Evolutionary conservation across 768 basidiomycete species (phyloP).

Genomic region (Trametes meyenii): DNA sequence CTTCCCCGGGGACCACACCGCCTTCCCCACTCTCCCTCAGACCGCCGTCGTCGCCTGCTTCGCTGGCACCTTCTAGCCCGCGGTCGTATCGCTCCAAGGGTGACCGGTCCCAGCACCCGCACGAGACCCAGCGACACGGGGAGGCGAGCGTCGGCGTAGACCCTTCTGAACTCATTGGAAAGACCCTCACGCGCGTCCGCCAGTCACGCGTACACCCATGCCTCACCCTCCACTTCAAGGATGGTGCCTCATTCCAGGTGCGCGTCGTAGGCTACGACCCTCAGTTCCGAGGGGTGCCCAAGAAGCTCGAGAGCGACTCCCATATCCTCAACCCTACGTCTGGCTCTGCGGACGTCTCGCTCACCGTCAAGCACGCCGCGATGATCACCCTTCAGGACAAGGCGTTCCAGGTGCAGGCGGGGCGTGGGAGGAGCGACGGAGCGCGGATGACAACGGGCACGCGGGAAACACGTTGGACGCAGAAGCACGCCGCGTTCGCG

Average conservation of each 20-base stretch:
- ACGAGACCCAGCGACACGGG: neutral
- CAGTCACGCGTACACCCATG: conserved; percentile 38
- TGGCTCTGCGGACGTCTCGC: conserved; percentile 35
- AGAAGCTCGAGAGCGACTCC: conserved; percentile 57
- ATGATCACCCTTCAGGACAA: conserved; percentile 59
- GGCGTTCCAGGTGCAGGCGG: conserved; percentile 46
- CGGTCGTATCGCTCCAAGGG: neutral
- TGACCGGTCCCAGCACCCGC: neutral
- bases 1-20: conserved; percentile 12
- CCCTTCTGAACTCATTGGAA: conserved; percentile 37
- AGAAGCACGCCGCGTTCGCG: conserved; percentile 51
- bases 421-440: neutral
- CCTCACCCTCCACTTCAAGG: conserved; percentile 40
- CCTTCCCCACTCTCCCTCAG: conserved; percentile 14
- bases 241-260: conserved; percentile 43
- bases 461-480: conserved; percentile 44
- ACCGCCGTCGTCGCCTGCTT: neutral
- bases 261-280: conserved; percentile 70
- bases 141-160: conserved; percentile 29
- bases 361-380: conserved; percentile 54
- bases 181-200: conserved; percentile 35
- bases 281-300: conserved; percentile 55
- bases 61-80: neutral
- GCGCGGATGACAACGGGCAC: conserved; percentile 26
- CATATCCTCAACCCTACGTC: conserved; percentile 39